phyloP scores from a whole-genome alignment of 148 eudicot genomes.

The Polygonum aviculare region DNA sequence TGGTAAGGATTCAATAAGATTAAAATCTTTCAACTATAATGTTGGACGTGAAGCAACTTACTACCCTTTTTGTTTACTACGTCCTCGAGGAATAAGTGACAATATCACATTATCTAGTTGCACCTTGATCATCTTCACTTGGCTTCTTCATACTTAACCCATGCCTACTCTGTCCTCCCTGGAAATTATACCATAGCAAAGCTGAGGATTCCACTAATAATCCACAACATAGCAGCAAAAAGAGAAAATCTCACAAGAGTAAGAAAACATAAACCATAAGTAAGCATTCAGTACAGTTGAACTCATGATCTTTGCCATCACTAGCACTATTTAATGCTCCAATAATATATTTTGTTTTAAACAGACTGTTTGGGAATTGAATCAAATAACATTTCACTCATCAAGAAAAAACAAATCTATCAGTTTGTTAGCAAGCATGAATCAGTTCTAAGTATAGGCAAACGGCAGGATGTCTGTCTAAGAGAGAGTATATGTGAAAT shows the following conservation, averaged over 20 bases:
- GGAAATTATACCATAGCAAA: constrained; percentile 13
- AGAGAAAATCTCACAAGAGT: background rate
- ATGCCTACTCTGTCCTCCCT: constrained; percentile 39
- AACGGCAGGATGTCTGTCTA: background rate
- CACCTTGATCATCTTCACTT: constrained; percentile 32
- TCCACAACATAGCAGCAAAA: background rate
- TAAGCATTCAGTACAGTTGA: background rate
- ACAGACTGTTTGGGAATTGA: background rate
- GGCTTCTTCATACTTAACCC: constrained; percentile 35
- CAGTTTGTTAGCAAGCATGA: background rate
- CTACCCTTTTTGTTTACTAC: background rate
- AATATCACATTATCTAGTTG: constrained; percentile 13
- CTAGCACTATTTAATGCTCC: no score
- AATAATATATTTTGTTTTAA: no score
- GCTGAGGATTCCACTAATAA: background rate
- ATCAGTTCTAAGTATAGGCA: background rate
- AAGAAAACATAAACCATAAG: background rate
- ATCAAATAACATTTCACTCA: background rate
- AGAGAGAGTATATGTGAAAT: background rate
- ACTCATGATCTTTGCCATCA: no score
- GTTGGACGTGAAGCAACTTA: background rate
- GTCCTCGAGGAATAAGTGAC: background rate
- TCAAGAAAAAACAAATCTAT: background rate
- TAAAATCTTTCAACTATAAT: background rate
- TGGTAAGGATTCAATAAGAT: background rate